Conservation (phyloP, 192 early-diverging fungal genomes). For the Podila clonocystis region DNA sequence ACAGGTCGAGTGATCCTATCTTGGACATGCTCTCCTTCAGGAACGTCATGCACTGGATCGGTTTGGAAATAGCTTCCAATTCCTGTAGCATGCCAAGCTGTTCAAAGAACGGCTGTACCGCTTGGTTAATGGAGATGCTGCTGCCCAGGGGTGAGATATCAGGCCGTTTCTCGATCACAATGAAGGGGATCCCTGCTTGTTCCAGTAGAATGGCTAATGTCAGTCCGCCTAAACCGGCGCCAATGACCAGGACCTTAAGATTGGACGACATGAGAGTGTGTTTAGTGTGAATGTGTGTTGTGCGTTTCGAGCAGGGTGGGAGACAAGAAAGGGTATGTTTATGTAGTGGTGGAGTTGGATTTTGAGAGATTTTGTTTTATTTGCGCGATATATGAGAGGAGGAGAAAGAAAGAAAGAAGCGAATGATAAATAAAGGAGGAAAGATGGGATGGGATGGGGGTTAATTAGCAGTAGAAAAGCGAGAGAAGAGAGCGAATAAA, state of each 20-base stretch:
- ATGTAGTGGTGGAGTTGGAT: neutral
- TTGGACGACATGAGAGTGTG: slow-evolving; percentile 4
- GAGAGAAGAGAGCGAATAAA: neutral
- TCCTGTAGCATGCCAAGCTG: slow-evolving; percentile 35
- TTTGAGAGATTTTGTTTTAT: neutral
- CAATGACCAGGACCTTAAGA: slow-evolving; percentile 30
- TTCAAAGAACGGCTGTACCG: slow-evolving; percentile 37
- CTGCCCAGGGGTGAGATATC: slow-evolving; percentile 32
- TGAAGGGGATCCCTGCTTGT: slow-evolving; percentile 31
- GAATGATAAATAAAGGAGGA: neutral
- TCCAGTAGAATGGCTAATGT: slow-evolving; percentile 30
- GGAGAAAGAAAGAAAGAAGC: neutral
- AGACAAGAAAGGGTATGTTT: neutral
- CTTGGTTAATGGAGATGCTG: slow-evolving; percentile 34
- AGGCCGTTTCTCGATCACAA: slow-evolving; percentile 33
- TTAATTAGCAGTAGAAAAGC: neutral
- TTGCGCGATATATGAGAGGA: neutral
- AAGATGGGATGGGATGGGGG: neutral
- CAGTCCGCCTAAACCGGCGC: slow-evolving; percentile 35
- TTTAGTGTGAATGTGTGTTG: neutral
- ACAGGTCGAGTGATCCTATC: slow-evolving; percentile 36
- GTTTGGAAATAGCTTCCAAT: slow-evolving; percentile 34
- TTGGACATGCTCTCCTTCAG: slow-evolving; percentile 41
- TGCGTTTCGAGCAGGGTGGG: neutral
- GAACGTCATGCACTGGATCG: slow-evolving; percentile 38